Conservation (phyloP, 2,329 filamentous ascomycete species). For the Trichoderma sp. region DNA sequence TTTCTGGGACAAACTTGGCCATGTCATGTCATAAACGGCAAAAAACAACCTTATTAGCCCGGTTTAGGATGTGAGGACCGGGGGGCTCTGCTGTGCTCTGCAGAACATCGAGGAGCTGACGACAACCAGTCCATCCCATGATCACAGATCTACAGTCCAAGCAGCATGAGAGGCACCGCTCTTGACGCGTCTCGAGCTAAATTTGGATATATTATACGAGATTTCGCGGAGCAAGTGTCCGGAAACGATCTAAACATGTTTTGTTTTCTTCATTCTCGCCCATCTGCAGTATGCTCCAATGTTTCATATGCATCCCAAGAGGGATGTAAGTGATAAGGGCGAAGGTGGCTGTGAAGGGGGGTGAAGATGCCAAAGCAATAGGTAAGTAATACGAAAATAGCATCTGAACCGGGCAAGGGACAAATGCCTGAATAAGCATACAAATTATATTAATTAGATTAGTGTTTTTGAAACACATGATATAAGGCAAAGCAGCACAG, state of each 20-base stretch:
- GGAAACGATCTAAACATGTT: neutral
- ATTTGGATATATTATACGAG: constrained; percentile 10
- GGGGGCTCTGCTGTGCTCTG: neutral
- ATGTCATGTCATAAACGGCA: constrained; percentile 11
- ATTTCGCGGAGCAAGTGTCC: constrained; percentile 10
- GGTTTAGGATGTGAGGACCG: neutral
- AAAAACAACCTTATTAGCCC: constrained; percentile 13
- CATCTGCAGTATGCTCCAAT: neutral
- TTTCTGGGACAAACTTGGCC: neutral
- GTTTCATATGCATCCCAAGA: neutral
- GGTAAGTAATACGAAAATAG: neutral
- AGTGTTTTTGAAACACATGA: neutral
- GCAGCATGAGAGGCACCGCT: neutral
- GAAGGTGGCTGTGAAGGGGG: constrained; percentile 1
- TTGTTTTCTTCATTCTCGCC: neutral
- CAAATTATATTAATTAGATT: neutral
- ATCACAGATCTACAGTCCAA: neutral
- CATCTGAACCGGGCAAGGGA: neutral
- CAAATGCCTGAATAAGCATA: neutral
- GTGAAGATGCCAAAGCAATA: no score
- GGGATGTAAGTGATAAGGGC: neutral
- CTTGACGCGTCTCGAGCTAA: neutral
- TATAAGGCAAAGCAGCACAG: neutral
- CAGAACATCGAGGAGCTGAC: constrained; percentile 13
- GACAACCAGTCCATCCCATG: neutral